Evolutionary conservation across 768 basidiomycete species (phyloP).

Genomic region (Amanita brunnescens): DNA sequence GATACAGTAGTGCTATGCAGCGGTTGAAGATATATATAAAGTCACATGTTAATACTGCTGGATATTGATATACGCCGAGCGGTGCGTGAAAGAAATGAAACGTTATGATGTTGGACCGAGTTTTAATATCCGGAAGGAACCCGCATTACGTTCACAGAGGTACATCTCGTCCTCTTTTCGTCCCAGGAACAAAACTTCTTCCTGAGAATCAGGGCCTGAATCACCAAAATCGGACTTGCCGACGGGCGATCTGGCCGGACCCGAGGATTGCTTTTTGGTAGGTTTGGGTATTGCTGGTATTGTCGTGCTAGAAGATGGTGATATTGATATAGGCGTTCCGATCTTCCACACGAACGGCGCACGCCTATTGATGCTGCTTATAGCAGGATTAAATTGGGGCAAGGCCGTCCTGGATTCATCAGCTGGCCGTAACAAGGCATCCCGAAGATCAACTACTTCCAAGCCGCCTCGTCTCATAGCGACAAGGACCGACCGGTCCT

Average conservation of each 20-base stretch:
- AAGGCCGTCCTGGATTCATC: constrained; percentile 67
- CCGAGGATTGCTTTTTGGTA: constrained; percentile 41
- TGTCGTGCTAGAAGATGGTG: constrained; percentile 25
- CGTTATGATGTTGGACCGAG: constrained; percentile 40
- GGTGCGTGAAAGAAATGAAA: not conserved
- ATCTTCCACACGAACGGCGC: constrained; percentile 79
- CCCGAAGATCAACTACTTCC: constrained; percentile 72
- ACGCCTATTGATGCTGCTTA: constrained; percentile 56
- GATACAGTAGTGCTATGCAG: not conserved
- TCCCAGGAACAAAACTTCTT: constrained; percentile 78
- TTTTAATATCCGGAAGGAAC: constrained; percentile 68
- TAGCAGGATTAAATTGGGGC: constrained; percentile 62
- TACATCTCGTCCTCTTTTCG: constrained; percentile 71
- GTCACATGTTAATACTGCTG: constrained; percentile 1
- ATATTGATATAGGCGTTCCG: constrained; percentile 53
- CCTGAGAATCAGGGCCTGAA: constrained; percentile 41
- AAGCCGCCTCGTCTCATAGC: constrained; percentile 84
- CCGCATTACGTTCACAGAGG: constrained; percentile 68
- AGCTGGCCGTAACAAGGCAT: constrained; percentile 71
- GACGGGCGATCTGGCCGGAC: constrained; percentile 35
- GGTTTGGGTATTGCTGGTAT: constrained; percentile 31
- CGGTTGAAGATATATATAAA: not conserved
- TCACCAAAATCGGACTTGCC: constrained; percentile 49
- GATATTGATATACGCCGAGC: not conserved
- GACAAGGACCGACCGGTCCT: constrained; percentile 67